A percentile compares a stretch with the other conserved stretches of the same genome.
Evolutionary conservation across 2,329 filamentous ascomycete genomes (phyloP).

Genomic region (Neofusicoccum ribis): DNA sequence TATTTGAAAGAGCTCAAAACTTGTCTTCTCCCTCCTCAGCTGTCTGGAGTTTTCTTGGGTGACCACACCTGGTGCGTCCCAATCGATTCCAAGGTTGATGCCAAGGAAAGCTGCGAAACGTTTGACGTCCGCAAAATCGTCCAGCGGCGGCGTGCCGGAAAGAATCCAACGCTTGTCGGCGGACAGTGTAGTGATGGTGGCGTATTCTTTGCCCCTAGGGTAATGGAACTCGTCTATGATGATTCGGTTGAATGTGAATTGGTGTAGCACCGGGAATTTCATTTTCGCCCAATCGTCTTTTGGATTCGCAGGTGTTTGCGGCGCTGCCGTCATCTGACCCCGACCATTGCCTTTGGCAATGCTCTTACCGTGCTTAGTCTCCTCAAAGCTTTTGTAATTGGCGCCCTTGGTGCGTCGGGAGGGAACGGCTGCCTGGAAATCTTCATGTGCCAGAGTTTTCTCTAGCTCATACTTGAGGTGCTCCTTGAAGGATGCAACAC

Average conservation of each 20-base stretch:
- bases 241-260: conserved; percentile 61
- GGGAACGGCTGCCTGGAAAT: conserved; percentile 40
- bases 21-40: conserved; percentile 43
- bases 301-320: not conserved
- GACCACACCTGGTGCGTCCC: conserved; percentile 39
- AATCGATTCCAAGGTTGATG: conserved; percentile 56
- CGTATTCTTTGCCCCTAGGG: conserved; percentile 38
- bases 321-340: not conserved
- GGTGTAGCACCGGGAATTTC: conserved; percentile 51
- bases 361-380: not conserved
- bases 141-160: conserved; percentile 62
- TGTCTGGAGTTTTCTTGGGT: conserved; percentile 4
- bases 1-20: conserved; percentile 57
- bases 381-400: conserved; percentile 13
- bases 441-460: conserved; percentile 32
- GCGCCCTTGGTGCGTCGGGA: conserved; percentile 35
- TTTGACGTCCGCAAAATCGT: conserved; percentile 61
- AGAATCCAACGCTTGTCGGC: conserved; percentile 61
- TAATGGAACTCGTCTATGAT: conserved; percentile 68
- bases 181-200: conserved; percentile 47
- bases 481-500: conserved; percentile 32
- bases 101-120: conserved; percentile 58
- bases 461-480: conserved; percentile 27
- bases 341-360: not conserved
- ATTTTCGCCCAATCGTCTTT: conserved; percentile 30